Conservation (phyloP, 2,329 filamentous ascomycete genomes). For the Hysterium pulicare region DNA sequence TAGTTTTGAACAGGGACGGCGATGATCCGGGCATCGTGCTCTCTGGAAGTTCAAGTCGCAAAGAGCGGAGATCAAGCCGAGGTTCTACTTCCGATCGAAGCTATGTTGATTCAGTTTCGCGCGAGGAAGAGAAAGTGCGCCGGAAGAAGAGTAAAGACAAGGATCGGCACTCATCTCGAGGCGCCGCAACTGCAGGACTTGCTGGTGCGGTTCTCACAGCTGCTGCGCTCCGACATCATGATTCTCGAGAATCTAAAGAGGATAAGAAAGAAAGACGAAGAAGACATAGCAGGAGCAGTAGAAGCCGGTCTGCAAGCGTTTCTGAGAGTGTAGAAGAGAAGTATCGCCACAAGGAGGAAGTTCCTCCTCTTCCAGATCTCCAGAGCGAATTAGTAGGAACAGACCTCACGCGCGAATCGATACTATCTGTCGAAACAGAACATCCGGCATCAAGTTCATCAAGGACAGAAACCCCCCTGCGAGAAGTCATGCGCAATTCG, state of each 20-base stretch:
- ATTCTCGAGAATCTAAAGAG: conserved; percentile 53
- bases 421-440: conserved; percentile 74
- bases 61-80: conserved; percentile 54
- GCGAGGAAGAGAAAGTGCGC: conserved; percentile 49
- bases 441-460: conserved; percentile 65
- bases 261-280: conserved; percentile 46
- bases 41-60: conserved; percentile 53
- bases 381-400: conserved; percentile 83
- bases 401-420: conserved; percentile 82
- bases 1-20: conserved; percentile 57
- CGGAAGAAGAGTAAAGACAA: conserved; percentile 54
- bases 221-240: conserved; percentile 61
- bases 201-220: conserved; percentile 58
- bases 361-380: conserved; percentile 77
- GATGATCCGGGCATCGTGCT: conserved; percentile 58
- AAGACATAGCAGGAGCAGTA: conserved; percentile 48
- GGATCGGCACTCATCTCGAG: conserved; percentile 44
- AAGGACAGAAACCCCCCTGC: conserved; percentile 56
- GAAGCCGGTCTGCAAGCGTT: conserved; percentile 51
- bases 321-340: conserved; percentile 54
- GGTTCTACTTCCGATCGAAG: conserved; percentile 48
- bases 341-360: conserved; percentile 47
- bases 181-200: conserved; percentile 53
- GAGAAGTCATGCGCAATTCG: conserved; percentile 61
- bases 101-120: conserved; percentile 26